phyloP scores from a whole-genome alignment of 163 green algal species.

The Chlorella variabilis region DNA sequence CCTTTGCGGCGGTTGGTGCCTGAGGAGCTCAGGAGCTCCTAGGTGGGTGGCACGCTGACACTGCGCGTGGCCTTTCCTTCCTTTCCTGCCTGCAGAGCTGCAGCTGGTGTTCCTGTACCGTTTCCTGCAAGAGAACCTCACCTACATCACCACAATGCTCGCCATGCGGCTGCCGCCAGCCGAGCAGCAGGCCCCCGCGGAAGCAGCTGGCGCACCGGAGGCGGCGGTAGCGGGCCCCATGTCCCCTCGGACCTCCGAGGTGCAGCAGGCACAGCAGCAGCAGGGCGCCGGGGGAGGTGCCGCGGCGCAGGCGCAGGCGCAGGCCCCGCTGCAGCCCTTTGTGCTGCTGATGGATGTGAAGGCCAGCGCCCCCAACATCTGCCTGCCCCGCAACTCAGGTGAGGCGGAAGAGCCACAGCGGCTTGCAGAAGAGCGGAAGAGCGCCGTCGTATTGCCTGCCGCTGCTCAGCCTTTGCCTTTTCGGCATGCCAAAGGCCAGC shows the following conservation, averaged over 20 bases:
- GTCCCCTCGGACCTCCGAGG: not conserved
- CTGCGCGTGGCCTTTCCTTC: no score
- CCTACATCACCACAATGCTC: slow-evolving; percentile 64
- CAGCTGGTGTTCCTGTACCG: slow-evolving; percentile 85
- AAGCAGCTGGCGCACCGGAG: slow-evolving; percentile 1
- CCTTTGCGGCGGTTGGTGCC: no score
- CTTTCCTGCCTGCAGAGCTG: slow-evolving; percentile 40
- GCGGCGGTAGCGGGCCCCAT: not conserved
- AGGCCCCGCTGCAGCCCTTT: slow-evolving; percentile 39
- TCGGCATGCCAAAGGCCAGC: not conserved
- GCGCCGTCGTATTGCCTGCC: no score
- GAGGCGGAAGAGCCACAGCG: not conserved
- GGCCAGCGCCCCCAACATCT: slow-evolving; percentile 78
- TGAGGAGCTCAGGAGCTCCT: no score
- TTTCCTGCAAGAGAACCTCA: slow-evolving; percentile 71
- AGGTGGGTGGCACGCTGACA: no score
- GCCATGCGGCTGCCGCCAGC: slow-evolving; percentile 53
- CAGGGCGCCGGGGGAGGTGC: not conserved
- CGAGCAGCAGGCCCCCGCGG: not conserved
- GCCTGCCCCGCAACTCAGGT: slow-evolving; percentile 68
- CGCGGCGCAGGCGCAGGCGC: not conserved
- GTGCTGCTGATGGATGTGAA: slow-evolving; percentile 79
- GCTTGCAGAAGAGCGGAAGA: no score
- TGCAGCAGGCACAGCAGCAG: not conserved
- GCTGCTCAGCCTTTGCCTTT: not conserved